These are phyloP conservation scores for Arthonia radiata DNA, from an alignment of 495 filamentous ascomycete species.

Conservation along the genomic window DNA sequence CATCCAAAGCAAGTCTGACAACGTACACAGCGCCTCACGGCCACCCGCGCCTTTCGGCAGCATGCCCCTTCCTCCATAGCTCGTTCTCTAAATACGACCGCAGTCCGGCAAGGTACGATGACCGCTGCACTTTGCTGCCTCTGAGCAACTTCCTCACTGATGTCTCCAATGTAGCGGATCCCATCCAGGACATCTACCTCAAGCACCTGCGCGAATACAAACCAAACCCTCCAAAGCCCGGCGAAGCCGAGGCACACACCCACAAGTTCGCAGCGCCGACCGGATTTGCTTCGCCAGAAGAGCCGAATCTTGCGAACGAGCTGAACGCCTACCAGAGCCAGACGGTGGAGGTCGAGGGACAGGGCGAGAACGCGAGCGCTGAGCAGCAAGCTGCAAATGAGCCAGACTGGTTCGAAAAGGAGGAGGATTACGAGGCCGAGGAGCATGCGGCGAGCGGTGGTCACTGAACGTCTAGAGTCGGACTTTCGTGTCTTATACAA, in stretches of 20 bases:
- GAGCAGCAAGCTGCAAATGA: too few species aligned
- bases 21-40: too few species aligned
- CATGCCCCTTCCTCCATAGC: too few species aligned
- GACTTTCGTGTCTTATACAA: constrained; percentile 9
- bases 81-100: too few species aligned
- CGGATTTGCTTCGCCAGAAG: constrained; percentile 67
- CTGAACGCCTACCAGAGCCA: constrained; percentile 80
- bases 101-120: too few species aligned
- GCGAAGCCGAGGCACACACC: constrained; percentile 73
- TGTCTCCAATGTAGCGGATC: too few species aligned
- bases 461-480: too few species aligned
- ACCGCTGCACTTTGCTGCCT: too few species aligned
- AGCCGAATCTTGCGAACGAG: constrained; percentile 69
- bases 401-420: constrained; percentile 51
- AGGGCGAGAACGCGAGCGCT: constrained; percentile 31
- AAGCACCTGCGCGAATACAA: constrained; percentile 87
- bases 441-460: too few species aligned
- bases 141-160: too few species aligned
- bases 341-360: constrained; percentile 85
- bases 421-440: constrained; percentile 20
- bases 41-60: too few species aligned
- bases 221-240: constrained; percentile 52
- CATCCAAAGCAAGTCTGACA: too few species aligned
- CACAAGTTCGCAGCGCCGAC: constrained; percentile 63
- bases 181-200: constrained; percentile 93